phyloP scores from a whole-genome alignment of 108 stramenopile species.

The Aureococcus anophagefferens region DNA sequence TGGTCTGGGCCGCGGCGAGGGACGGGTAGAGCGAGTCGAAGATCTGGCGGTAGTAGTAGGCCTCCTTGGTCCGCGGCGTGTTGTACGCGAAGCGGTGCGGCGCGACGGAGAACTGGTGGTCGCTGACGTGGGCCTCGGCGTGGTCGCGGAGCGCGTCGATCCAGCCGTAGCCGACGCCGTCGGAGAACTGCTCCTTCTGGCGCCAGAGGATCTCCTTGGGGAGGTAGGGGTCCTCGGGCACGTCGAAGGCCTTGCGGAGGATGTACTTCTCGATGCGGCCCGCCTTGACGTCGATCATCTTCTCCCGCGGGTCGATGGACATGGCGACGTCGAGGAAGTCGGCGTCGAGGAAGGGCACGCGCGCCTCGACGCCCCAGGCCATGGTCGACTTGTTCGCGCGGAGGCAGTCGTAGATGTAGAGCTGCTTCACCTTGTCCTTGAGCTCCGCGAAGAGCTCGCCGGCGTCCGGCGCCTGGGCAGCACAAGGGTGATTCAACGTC shows the following conservation, averaged over 20 bases:
- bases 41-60: conserved; percentile 90
- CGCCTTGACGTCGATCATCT: conserved; percentile 68
- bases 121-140: conserved; percentile 78
- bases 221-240: conserved; percentile 95
- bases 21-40: conserved; percentile 95
- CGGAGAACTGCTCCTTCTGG: conserved; percentile 98
- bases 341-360: conserved; percentile 92
- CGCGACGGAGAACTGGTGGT: conserved; percentile 77
- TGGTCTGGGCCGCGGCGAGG: conserved; percentile 83
- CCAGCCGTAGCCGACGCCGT: conserved; percentile 98
- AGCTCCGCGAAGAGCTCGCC: conserved; percentile 93
- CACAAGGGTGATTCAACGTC: too few species aligned
- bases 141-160: conserved; percentile 82
- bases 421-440: conserved; percentile 77
- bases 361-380: conserved; percentile 93
- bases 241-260: conserved; percentile 94
- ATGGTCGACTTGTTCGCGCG: conserved; percentile 97
- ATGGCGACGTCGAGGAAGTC: conserved; percentile 93
- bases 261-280: conserved; percentile 92
- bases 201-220: conserved; percentile 93
- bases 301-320: conserved; percentile 83
- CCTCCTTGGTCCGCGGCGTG: conserved; percentile 95
- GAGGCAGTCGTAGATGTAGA: conserved; percentile 95
- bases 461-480: too few species aligned
- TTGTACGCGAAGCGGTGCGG: conserved; percentile 88